Evolutionary conservation across 345 rosid species (phyloP), one percentile per base, ranked within the genome.

Genomic region (Gossypium sturtianum): DNA sequence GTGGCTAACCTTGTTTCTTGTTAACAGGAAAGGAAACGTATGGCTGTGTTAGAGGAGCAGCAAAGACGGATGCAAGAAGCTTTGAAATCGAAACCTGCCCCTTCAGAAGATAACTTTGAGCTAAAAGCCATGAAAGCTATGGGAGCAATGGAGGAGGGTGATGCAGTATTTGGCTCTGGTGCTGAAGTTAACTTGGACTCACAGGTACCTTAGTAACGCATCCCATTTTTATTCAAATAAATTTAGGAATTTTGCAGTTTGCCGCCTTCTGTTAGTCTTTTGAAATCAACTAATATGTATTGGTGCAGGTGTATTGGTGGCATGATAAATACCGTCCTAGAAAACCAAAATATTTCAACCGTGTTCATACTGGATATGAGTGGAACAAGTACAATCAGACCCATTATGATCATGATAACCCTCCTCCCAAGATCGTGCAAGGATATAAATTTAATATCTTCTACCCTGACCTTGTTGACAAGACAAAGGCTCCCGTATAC

Each of bases 351-450:
- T 92, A 94, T 74, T 94, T 91, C 86, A 94, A 92, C 79, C 72
- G 98, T 8, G 98, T 92, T n/a, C 98, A 94, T 83, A 94, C 98
- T 12, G 98, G 98, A 63, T 94, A 92, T 29, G 98, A 94, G 81
- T 94, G 98, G 97, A 94, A 90, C 86, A 94, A 94, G 70, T 94
- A 94, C 78, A 92, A 91, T 72, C 98, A 94, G 62, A 92, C 98
- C 0, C 97, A 92, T 68, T 94, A 92, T 9, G 97, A 94, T 81
- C 98, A 94, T 41, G 98, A 94, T 81, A 94, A 94, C 69, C 98
- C 97, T 1, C 98, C 98, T 60, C 98, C 98, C 3, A 92, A 94
- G 82, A 85, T 86, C 20, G 98, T 94, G 66, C 98, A 92, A 75
- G 98, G 98, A 16, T 92, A 92, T 73, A 94, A 94, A 76, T 94